Evolutionary conservation across 2,329 filamentous ascomycete species (phyloP), one percentile per base, ranked within the genome.

Genomic region (Calycina herbarum): DNA sequence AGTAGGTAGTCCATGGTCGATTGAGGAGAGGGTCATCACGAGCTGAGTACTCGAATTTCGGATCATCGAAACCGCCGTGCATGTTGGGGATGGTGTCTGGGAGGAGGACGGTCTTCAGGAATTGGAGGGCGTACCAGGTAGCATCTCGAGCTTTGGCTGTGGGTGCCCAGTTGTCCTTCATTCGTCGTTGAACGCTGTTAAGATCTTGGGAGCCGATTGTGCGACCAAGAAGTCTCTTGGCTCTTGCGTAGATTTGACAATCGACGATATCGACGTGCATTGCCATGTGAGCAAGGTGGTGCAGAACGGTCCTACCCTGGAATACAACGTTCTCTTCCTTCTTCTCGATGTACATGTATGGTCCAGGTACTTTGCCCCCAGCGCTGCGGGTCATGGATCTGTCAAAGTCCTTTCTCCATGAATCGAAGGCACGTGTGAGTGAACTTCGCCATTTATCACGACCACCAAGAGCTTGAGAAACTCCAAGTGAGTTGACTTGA

Each of bases 211-310:
- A 83, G 0, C 92, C 93, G 67, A 98, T 96, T 0, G 89, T 89
- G 58, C 94, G 88, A 27, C 95, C 94, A 3, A 98, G 86, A 1
- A 97, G 84, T 35, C 94, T 85, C 71, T 89, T 92, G 1, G 94
- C 93, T 8, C 94, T 89, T 5, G 94, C 95, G 77, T 95, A 97
- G 70, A 98, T 96, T 78, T 98, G 94, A 73, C 93, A 94, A 77
- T 98, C 94, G n/a, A 96, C 92, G 63, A 98, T 93, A 75, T 98
- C 94, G 29, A 96, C 93, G 75, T 98, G 93, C 85, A 97, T 97
- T 2, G 93, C 93, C 92, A 99, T 97, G 77, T 98, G 95, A 0
- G 95, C 95, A 13, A 99, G 82, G 73, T 96, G 93, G 75, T 98
- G 94, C 57, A 98, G 82, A 33, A 97, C 94, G 2, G 91, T 96